These are phyloP conservation scores for Ambrosia trifida DNA, from an alignment of 129 eudicot species.

Conservation along the genomic window DNA sequence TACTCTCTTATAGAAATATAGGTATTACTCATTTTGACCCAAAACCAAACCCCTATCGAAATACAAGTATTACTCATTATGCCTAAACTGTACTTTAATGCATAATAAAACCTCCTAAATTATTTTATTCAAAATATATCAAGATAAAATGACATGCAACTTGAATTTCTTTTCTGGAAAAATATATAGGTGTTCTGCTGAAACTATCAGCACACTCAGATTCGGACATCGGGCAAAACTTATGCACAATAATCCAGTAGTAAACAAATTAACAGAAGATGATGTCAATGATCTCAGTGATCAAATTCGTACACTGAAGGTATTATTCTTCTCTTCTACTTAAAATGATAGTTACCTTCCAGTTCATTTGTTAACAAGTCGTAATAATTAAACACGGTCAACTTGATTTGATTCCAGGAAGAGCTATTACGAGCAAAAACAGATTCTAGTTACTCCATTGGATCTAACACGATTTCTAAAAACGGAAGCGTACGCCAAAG, in stretches of 20 bases:
- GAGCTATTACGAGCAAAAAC: constrained; percentile 85
- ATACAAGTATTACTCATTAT: too few relatives aligned
- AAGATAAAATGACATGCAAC: not conserved
- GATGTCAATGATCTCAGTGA: constrained; percentile 82
- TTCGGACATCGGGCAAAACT: constrained; percentile 70
- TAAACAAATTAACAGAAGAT: constrained; percentile 86
- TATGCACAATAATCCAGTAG: constrained; percentile 70
- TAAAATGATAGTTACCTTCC: constrained; percentile 1
- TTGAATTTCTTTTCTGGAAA: constrained; percentile 10
- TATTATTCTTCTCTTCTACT: constrained; percentile 23
- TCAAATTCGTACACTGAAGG: constrained; percentile 92
- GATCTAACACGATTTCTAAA: constrained; percentile 38
- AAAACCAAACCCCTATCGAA: not conserved
- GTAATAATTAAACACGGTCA: not conserved
- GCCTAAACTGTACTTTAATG: too few relatives aligned
- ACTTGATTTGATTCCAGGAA: constrained; percentile 51
- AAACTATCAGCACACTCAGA: constrained; percentile 89
- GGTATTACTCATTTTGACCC: not conserved
- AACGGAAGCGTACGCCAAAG: constrained; percentile 77
- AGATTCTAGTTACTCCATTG: constrained; percentile 41
- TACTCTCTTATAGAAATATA: not conserved
- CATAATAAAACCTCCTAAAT: too few relatives aligned
- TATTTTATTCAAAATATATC: too few relatives aligned
- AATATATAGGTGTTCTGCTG: constrained; percentile 53
- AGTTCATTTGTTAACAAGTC: not conserved